Conservation (phyloP, 345 rosid genomes). For the Anacardium occidentale region DNA sequence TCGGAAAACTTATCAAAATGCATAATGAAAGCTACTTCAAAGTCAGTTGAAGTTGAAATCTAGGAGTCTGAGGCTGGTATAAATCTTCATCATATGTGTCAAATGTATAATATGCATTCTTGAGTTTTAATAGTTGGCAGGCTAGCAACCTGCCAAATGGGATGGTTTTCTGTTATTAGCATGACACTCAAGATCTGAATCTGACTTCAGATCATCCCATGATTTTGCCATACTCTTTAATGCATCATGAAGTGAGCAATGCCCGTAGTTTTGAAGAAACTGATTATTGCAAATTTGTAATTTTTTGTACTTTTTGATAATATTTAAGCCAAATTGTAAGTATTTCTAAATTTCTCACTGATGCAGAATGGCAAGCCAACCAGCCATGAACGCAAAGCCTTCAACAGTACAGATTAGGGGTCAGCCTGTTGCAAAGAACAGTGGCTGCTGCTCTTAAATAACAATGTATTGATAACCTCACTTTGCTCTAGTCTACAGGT, state of each 20-base stretch:
- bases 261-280: background rate
- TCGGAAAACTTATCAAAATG: no score
- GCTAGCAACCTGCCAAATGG: background rate
- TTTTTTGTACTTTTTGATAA: background rate
- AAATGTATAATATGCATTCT: no score
- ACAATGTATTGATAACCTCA: background rate
- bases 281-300: background rate
- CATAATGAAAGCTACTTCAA: background rate
- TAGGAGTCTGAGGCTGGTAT: background rate
- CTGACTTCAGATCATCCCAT: background rate
- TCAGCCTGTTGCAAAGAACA: constrained; percentile 64
- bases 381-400: constrained; percentile 60
- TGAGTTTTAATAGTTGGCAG: background rate
- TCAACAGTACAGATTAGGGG: constrained; percentile 71
- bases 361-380: constrained; percentile 82
- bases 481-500: background rate
- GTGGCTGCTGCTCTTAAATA: constrained; percentile 65
- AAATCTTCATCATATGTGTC: background rate
- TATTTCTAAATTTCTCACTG: background rate
- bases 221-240: background rate
- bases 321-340: background rate
- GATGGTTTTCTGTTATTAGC: no score
- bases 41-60: background rate
- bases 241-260: background rate
- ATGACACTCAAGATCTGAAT: background rate